A percentile compares a stretch with the other conserved stretches of the same genome.
These are phyloP conservation scores for Lumnitzera racemosa DNA, from an alignment of 345 rosid genomes.

Conservation along the genomic window DNA sequence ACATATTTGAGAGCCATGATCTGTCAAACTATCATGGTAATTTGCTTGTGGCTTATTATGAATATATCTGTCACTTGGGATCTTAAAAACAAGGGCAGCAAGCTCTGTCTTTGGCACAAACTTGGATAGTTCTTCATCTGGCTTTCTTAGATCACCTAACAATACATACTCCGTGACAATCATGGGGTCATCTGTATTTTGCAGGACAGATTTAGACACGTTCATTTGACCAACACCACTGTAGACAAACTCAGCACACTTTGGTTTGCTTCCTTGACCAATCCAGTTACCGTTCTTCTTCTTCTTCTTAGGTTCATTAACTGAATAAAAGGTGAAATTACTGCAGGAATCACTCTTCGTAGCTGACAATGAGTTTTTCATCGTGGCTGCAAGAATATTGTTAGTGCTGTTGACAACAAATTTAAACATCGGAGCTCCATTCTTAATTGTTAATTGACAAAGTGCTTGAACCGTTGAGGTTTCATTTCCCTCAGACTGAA, in stretches of 20 bases:
- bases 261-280: constrained; percentile 47
- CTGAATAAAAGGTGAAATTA: constrained; percentile 53
- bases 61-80: too few relatives aligned
- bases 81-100: constrained; percentile 46
- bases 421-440: constrained; percentile 62
- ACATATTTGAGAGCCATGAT: not conserved
- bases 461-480: constrained; percentile 42
- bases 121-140: constrained; percentile 26
- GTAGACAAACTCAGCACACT: constrained; percentile 38
- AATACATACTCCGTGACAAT: constrained; percentile 53
- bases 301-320: constrained; percentile 49
- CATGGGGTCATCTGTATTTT: constrained; percentile 20
- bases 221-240: constrained; percentile 57
- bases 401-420: constrained; percentile 46
- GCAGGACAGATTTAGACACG: constrained; percentile 23
- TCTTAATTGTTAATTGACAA: constrained; percentile 48
- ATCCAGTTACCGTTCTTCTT: constrained; percentile 58
- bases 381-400: constrained; percentile 59
- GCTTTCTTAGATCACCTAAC: constrained; percentile 32
- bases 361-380: constrained; percentile 34
- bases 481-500: constrained; percentile 26
- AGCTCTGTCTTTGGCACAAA: constrained; percentile 40
- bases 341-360: constrained; percentile 29
- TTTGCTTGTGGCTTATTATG: constrained; percentile 8
- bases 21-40: too few relatives aligned